Percentiles rank a stretch among this genome's conserved stretches.
These are phyloP conservation scores for Megacollybia marginata DNA, from an alignment of 768 basidiomycete genomes.

Conservation along the genomic window DNA sequence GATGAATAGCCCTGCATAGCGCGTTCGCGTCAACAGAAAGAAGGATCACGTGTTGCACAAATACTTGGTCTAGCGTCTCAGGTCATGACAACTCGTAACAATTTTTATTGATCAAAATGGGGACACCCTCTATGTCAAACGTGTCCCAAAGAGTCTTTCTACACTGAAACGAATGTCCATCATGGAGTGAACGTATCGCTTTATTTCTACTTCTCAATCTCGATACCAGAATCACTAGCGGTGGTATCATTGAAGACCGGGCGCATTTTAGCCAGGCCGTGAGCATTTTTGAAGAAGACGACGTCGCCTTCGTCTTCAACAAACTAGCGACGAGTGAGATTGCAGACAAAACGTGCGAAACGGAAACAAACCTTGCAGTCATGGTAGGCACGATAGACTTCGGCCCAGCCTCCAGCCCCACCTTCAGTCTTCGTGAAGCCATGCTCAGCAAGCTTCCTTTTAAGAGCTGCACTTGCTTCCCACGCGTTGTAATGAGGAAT, in stretches of 20 bases:
- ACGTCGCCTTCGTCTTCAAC: slow-evolving; percentile 93
- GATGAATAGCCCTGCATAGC: no score
- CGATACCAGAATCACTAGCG: slow-evolving; percentile 49
- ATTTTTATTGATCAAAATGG: no score
- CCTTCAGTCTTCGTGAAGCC: slow-evolving; percentile 62
- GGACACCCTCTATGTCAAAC: no score
- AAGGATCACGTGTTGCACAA: no score
- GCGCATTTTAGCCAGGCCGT: slow-evolving; percentile 66
- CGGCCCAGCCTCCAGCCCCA: slow-evolving; percentile 71
- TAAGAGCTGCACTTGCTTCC: slow-evolving; percentile 86
- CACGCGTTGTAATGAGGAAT: slow-evolving; percentile 96
- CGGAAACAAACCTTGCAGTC: slow-evolving; percentile 58
- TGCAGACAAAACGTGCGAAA: not conserved
- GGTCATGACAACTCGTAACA: no score
- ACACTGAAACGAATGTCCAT: no score
- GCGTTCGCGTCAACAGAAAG: no score
- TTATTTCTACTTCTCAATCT: slow-evolving; percentile 35
- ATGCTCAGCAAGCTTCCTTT: slow-evolving; percentile 59
- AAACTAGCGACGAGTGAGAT: slow-evolving; percentile 37
- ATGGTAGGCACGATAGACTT: slow-evolving; percentile 69
- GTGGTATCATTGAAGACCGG: slow-evolving; percentile 56
- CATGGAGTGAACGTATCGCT: no score
- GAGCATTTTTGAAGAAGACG: slow-evolving; percentile 85
- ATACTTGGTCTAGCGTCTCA: no score
- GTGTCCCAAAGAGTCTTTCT: no score